phyloP scores from a whole-genome alignment of 768 basidiomycete genomes.

The Auriscalpium vulgare region DNA sequence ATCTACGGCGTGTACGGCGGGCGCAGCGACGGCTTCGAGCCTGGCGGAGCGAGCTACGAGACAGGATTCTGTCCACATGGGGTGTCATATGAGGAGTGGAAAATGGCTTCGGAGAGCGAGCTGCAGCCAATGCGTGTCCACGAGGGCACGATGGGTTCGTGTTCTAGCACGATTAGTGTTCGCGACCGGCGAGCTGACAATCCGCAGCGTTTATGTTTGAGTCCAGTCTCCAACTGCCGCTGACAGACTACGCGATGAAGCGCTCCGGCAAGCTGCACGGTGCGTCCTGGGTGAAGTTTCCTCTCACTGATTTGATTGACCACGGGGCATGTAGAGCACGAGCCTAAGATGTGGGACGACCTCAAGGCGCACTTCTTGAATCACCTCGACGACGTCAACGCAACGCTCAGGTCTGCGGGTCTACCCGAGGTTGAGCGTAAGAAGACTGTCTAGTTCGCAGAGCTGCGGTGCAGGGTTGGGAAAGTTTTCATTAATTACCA shows the following conservation, averaged over 20 bases:
- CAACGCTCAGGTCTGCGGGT: not conserved
- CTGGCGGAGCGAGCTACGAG: constrained; percentile 55
- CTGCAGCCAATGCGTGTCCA: constrained; percentile 42
- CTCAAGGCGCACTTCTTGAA: constrained; percentile 50
- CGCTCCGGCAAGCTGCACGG: constrained; percentile 51
- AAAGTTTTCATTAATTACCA: not conserved
- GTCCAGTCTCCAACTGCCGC: constrained; percentile 51
- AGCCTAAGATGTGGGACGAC: constrained; percentile 61
- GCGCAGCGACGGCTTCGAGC: constrained; percentile 52
- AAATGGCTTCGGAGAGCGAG: constrained; percentile 46
- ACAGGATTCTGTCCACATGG: constrained; percentile 61
- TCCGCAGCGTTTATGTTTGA: constrained; percentile 55
- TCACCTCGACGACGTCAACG: constrained; percentile 49
- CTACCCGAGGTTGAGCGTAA: not conserved
- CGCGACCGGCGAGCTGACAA: not conserved
- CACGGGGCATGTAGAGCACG: constrained; percentile 35
- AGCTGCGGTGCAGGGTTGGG: not conserved
- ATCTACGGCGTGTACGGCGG: constrained; percentile 59
- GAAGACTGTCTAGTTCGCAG: not conserved
- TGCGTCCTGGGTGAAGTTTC: constrained; percentile 18
- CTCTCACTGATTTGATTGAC: not conserved
- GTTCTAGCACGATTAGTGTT: not conserved
- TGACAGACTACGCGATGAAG: constrained; percentile 59
- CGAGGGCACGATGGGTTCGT: constrained; percentile 45
- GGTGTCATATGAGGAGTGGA: constrained; percentile 57